Percentiles rank a stretch among this genome's conserved stretches.
Evolutionary conservation across 345 rosid species (phyloP).

Genomic region (Rhodamnia argentea): DNA sequence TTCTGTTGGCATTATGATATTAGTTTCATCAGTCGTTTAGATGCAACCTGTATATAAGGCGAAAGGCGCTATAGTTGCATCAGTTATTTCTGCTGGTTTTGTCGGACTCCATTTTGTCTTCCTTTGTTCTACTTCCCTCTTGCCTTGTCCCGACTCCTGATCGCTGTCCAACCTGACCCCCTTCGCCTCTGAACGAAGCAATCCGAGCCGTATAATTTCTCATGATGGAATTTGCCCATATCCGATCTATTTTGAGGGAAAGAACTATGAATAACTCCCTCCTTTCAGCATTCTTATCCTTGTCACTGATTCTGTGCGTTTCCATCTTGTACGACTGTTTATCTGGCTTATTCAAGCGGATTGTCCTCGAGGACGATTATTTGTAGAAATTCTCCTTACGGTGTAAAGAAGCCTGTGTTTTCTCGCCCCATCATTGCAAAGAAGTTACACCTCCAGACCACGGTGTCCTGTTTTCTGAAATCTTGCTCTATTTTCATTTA

Average conservation of each 20-base stretch:
- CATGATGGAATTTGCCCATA: background rate
- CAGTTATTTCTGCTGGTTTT: background rate
- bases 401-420: background rate
- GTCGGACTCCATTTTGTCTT: background rate
- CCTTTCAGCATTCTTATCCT: background rate
- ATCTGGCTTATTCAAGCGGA: constrained; percentile 60
- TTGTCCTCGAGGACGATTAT: constrained; percentile 67
- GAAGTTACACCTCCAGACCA: no score
- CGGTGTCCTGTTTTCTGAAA: no score
- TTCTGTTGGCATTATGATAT: background rate
- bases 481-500: background rate
- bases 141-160: background rate
- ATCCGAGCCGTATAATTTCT: background rate
- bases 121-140: background rate
- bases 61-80: background rate
- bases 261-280: background rate
- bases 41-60: background rate
- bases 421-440: no score
- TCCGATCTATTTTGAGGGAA: background rate
- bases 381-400: constrained; percentile 16
- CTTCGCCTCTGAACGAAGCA: background rate
- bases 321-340: constrained; percentile 43
- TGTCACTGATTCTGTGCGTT: background rate
- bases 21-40: background rate
- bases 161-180: background rate